These are phyloP conservation scores for Plenodomus biglobosus DNA, from an alignment of 2,329 filamentous ascomycete species.

Conservation along the genomic window DNA sequence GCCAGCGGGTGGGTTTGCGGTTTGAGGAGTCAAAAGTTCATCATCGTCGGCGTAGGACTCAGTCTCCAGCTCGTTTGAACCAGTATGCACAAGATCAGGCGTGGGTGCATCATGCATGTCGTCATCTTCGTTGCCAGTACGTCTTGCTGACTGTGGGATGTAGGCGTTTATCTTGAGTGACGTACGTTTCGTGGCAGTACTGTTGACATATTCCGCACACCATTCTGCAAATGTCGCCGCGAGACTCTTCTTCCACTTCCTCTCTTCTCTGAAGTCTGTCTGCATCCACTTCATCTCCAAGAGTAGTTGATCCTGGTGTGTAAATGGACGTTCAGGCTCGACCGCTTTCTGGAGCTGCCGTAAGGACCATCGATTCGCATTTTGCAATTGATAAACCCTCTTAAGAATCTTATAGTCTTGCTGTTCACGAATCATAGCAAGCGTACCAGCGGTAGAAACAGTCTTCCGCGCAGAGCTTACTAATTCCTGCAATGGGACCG, in stretches of 20 bases:
- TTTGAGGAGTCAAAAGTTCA: conserved; percentile 47
- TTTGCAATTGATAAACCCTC: conserved; percentile 86
- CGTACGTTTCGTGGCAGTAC: conserved; percentile 63
- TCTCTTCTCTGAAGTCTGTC: conserved; percentile 90
- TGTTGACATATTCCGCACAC: conserved; percentile 79
- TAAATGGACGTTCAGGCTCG: conserved; percentile 74
- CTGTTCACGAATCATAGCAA: conserved; percentile 79
- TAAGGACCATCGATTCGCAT: conserved; percentile 88
- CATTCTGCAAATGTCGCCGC: conserved; percentile 78
- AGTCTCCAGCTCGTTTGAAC: conserved; percentile 43
- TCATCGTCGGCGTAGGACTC: conserved; percentile 45
- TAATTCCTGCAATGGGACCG: conserved; percentile 65
- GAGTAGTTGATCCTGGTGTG: conserved; percentile 83
- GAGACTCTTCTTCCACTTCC: conserved; percentile 86
- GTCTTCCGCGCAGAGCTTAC: conserved; percentile 86
- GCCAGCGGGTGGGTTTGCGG: conserved; percentile 64
- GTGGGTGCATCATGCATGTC: conserved; percentile 45
- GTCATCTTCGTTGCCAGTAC: conserved; percentile 23
- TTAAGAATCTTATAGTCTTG: conserved; percentile 85
- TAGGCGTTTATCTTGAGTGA: conserved; percentile 67
- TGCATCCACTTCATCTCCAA: conserved; percentile 98
- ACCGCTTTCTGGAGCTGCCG: conserved; percentile 81
- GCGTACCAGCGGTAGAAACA: conserved; percentile 79
- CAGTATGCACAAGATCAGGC: conserved; percentile 44
- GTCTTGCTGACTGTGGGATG: conserved; percentile 19